A percentile compares a stretch with the other conserved stretches of the same genome.
Evolutionary conservation across 306 rosid species (phyloP).

Genomic region (Lathyrus oleraceus): DNA sequence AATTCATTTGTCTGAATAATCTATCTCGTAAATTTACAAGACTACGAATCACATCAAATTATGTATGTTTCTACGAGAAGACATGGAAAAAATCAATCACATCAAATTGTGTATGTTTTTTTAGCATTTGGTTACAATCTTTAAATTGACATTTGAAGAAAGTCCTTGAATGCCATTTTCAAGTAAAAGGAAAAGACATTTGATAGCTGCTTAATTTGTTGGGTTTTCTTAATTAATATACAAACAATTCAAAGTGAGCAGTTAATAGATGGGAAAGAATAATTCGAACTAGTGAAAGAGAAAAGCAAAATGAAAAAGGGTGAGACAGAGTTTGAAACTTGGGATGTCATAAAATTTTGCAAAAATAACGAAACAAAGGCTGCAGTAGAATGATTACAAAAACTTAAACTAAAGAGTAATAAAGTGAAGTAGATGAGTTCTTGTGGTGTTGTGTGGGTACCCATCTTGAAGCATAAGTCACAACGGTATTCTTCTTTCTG

Average conservation of each 20-base stretch:
- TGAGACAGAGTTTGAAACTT: slow-evolving; percentile 17
- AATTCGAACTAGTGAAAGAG: slow-evolving; percentile 11
- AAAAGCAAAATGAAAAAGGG: background rate
- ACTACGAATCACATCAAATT: too few species aligned
- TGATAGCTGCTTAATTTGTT: slow-evolving; percentile 35
- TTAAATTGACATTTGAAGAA: slow-evolving; percentile 13
- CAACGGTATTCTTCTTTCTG: slow-evolving; percentile 7
- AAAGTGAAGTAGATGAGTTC: slow-evolving; percentile 1
- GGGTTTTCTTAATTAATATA: slow-evolving; percentile 15
- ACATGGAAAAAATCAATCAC: background rate
- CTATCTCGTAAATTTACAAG: too few species aligned
- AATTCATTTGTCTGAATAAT: too few species aligned
- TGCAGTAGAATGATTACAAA: slow-evolving; percentile 38
- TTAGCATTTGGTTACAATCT: background rate
- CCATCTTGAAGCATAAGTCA: slow-evolving; percentile 31
- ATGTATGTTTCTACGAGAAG: too few species aligned
- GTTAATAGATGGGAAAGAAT: slow-evolving; percentile 19
- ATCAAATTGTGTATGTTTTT: background rate
- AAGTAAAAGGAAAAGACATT: slow-evolving; percentile 20
- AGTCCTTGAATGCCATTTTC: slow-evolving; percentile 24
- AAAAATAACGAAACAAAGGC: slow-evolving; percentile 42
- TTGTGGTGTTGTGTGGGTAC: slow-evolving; percentile 31
- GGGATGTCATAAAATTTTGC: slow-evolving; percentile 43
- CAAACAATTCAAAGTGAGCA: slow-evolving; percentile 26
- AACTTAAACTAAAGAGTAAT: slow-evolving; percentile 26